Evolutionary conservation across 495 filamentous ascomycete species (phyloP).

Genomic region (Peziza echinospora): DNA sequence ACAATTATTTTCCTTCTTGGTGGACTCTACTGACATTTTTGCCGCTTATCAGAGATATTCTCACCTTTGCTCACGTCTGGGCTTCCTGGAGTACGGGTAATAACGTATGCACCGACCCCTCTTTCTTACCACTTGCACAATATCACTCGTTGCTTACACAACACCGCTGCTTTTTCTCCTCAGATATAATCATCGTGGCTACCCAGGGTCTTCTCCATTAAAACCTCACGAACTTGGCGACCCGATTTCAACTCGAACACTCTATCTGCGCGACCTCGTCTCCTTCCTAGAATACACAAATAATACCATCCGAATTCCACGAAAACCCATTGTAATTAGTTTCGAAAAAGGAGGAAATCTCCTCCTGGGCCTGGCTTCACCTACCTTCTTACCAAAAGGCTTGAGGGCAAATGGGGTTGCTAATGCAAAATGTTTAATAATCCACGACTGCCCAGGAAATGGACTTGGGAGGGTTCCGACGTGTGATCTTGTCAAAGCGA

Average conservation of each 20-base stretch:
- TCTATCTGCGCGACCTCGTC: background rate
- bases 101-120: background rate
- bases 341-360: background rate
- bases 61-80: background rate
- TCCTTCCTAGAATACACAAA: background rate
- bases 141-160: no score
- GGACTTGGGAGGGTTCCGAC: background rate
- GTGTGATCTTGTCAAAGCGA: background rate
- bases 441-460: background rate
- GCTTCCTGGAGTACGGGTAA: background rate
- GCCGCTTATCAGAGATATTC: background rate
- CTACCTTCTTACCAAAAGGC: background rate
- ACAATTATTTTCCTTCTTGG: no score
- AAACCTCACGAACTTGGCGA: background rate
- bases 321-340: background rate
- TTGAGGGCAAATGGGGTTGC: background rate
- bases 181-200: background rate
- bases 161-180: no score
- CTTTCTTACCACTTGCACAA: no score
- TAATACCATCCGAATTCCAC: background rate
- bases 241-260: background rate
- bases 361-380: background rate
- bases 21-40: background rate
- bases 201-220: background rate
- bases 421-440: background rate